phyloP scores from a whole-genome alignment of 1,284 basidiomycete species.

The Ceratobasidium papillatum region DNA sequence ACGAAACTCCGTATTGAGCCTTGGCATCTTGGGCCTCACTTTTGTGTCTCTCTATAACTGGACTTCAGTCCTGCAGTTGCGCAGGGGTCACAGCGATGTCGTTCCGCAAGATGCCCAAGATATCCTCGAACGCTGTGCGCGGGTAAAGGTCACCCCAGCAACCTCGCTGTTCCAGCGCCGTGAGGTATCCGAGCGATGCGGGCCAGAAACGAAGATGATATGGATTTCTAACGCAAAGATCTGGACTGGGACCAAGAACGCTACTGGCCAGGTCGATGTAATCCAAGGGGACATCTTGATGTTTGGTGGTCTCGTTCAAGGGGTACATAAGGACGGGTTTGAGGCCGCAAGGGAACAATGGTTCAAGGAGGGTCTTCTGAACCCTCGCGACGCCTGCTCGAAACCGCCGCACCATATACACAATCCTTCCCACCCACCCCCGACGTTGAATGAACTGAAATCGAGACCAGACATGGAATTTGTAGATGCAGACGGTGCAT shows the following conservation, averaged over 20 bases:
- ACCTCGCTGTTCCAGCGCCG: slow-evolving; percentile 59
- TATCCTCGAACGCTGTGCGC: slow-evolving; percentile 12
- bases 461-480: slow-evolving; percentile 29
- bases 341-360: not conserved
- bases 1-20: not conserved
- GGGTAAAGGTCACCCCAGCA: not conserved
- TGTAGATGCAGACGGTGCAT: slow-evolving; percentile 55
- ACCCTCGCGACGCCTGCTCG: too few species aligned
- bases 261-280: slow-evolving; percentile 63
- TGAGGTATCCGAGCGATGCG: slow-evolving; percentile 74
- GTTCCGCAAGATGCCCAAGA: slow-evolving; percentile 8
- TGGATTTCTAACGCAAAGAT: slow-evolving; percentile 81
- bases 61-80: not conserved
- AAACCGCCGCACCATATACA: slow-evolving; percentile 44
- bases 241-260: slow-evolving; percentile 77
- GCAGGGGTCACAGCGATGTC: not conserved
- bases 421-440: slow-evolving; percentile 42
- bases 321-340: slow-evolving; percentile 49
- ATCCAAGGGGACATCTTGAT: slow-evolving; percentile 55
- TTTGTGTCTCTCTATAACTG: not conserved
- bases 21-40: not conserved
- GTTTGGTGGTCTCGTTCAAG: slow-evolving; percentile 56
- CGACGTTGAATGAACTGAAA: slow-evolving; percentile 47
- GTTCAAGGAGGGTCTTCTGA: too few species aligned
- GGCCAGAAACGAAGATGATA: slow-evolving; percentile 68